Base-by-base conservation (phyloP, 495 filamentous ascomycete genomes). In the Penicillium fimorum region DNA sequence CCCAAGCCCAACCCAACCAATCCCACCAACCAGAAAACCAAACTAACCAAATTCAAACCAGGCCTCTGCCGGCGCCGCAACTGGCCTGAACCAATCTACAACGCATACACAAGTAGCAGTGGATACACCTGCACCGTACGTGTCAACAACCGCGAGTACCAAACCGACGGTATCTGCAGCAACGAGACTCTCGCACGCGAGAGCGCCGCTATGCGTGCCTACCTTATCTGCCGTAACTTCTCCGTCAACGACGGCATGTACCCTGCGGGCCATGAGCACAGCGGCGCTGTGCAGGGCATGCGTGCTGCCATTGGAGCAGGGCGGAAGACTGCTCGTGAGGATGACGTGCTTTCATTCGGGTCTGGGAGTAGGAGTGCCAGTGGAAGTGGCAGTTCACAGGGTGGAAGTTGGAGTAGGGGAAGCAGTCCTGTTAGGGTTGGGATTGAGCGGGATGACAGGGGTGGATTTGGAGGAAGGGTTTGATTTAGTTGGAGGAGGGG, bases 181-280 rank as follows among this genome's bases (percentile, higher is more conserved):
- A 87, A 84, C 56, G 87, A 93, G 60, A 79, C 80, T 50, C 80
- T 96, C 62, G 94, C 94, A 49, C 88, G 90, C 65, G 92, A 98
- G 75, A 92, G 91, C 67, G 94, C 94, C 50, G 94, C 94, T 57
- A 96, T 94, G 87, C 87, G 90, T 58, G 94, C 94, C 56, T 98
- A 96, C 75, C 89, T 96, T 79, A 93, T 97, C 57, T 98, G 94
- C 79, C 88, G 93, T 69, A 96, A 96, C 77, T 97, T 98, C 78
- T 97, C 93, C 57, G 87, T 96, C 70, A 97, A 96, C 72, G 94
- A 96, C 64, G 93, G 93, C 74, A 95, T 92, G 91, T 86, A 83
- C 57, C 85, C 85, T 5, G 79, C 83, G 69, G 76, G 90, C 68
- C 78, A 90, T 76, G 78, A 90, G 76, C 81, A 84, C 43, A 78